Evolutionary conservation across 2,329 filamentous ascomycete species (phyloP).

Genomic region (Davidsoniella neocaledoniae): DNA sequence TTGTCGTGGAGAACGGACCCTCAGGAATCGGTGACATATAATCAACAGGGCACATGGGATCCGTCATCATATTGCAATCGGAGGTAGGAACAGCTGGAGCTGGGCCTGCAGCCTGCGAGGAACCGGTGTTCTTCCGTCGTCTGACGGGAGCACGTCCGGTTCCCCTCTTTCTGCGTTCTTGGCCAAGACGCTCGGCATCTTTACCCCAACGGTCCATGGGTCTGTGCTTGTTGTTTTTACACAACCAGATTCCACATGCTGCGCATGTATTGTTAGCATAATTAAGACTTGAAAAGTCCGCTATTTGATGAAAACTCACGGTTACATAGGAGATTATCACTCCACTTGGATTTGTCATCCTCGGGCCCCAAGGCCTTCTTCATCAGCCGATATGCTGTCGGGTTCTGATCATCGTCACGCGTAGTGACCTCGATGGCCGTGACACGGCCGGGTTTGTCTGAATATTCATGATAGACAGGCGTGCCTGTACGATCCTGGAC

Average conservation of each 20-base stretch:
- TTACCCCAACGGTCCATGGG: constrained; percentile 73
- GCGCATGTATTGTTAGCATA: constrained; percentile 17
- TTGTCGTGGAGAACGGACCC: neutral
- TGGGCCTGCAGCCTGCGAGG: constrained; percentile 23
- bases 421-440: constrained; percentile 56
- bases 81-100: constrained; percentile 24
- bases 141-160: constrained; percentile 25
- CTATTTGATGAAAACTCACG: constrained; percentile 34
- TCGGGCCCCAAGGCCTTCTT: constrained; percentile 52
- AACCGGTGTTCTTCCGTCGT: constrained; percentile 29
- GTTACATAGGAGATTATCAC: constrained; percentile 70
- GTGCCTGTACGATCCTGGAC: constrained; percentile 56
- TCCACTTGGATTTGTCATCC: constrained; percentile 51
- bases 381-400: constrained; percentile 54
- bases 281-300: constrained; percentile 13
- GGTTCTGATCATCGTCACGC: constrained; percentile 43
- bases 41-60: constrained; percentile 33
- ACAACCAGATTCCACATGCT: constrained; percentile 88
- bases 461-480: constrained; percentile 53
- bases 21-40: constrained; percentile 7
- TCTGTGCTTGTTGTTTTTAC: constrained; percentile 71
- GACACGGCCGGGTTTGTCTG: constrained; percentile 54
- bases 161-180: constrained; percentile 33
- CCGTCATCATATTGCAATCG: constrained; percentile 36
- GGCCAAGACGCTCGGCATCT: constrained; percentile 33